A percentile compares a stretch with the other conserved stretches of the same genome.
Evolutionary conservation across 768 basidiomycete species (phyloP).

Genomic region (Pulveroboletus frians): DNA sequence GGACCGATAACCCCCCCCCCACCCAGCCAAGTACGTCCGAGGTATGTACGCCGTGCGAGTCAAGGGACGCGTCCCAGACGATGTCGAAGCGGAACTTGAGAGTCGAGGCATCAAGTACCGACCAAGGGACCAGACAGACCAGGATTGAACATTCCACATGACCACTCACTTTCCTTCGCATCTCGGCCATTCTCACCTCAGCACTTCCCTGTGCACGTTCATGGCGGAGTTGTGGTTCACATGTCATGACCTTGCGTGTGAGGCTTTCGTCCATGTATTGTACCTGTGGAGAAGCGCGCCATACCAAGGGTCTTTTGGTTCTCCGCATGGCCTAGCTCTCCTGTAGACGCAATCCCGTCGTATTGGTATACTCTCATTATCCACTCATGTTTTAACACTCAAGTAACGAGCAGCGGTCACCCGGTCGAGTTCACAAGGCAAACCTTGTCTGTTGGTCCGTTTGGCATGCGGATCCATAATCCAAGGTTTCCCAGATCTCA

Average conservation of each 20-base stretch:
- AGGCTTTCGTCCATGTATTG: not conserved
- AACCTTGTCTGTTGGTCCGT: not conserved
- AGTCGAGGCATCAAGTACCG: slow-evolving; percentile 76
- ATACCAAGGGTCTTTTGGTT: not conserved
- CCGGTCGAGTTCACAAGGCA: not conserved
- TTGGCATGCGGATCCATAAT: not conserved
- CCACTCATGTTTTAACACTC: not conserved
- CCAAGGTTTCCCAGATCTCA: not conserved
- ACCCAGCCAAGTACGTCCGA: slow-evolving; percentile 77
- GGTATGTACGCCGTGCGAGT: slow-evolving; percentile 94
- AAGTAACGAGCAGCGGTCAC: not conserved
- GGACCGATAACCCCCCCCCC: not conserved
- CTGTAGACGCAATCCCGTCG: slow-evolving; percentile 6
- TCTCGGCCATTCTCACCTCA: not conserved
- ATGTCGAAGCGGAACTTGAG: slow-evolving; percentile 77
- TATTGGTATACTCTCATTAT: no score
- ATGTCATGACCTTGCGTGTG: slow-evolving; percentile 12
- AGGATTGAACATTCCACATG: slow-evolving; percentile 42
- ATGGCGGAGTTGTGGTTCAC: slow-evolving; percentile 6
- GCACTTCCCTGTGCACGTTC: not conserved
- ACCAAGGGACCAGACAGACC: slow-evolving; percentile 76
- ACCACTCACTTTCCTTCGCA: not conserved
- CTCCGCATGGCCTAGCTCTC: slow-evolving; percentile 1
- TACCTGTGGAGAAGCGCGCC: slow-evolving; percentile 5
- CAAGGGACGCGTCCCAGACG: slow-evolving; percentile 78